Base-by-base conservation (phyloP, 1,139 yeast genomes). In the Diutina neorugosa region DNA sequence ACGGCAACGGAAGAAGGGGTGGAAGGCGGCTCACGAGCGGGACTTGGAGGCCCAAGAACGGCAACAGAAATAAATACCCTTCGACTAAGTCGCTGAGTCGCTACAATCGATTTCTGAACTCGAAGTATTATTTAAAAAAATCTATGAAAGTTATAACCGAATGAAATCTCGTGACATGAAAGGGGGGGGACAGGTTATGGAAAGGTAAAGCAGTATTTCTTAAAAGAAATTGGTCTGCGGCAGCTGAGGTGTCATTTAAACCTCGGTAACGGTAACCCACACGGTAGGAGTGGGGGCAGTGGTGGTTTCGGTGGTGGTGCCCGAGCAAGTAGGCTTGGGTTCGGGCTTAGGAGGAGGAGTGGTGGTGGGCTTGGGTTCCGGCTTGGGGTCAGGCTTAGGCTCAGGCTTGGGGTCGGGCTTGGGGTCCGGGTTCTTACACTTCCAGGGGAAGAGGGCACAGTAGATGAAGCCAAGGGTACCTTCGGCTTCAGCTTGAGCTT, bases 1-100 rank as follows among this genome's bases (percentile, higher is more conserved):
- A 59, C 78, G 95, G 60, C 95, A 86, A 65, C 73, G 82, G 58
- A 79, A 80, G 58, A 86, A 86, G 69, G 93, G 93, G 6, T 83
- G 88, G 85, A 86, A 86, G 68, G 70, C 76, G n/a, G 50, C 50
- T 18, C 25, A 46, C 40, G 50, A 46, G 27, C 25, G 25, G 19
- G 50, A 21, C n/a, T 46, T 46, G 40, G 50, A 46, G 16, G 40
- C 25, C n/a, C 25, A 27, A 4, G 50, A 46, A 18, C 40, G 50
- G 18, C 31, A 6, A 8, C 31, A 25, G 31, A 25, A 25, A 6
- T 25, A 25, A n/a, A n/a, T n/a, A n/a, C n/a, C n/a, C n/a, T n/a
- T n/a, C n/a, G n/a, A n/a, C n/a, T n/a, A n/a, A n/a, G n/a, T n/a
- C n/a, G n/a, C n/a, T n/a, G n/a, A n/a, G n/a, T n/a, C n/a, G n/a